phyloP scores from a whole-genome alignment of 2,329 filamentous ascomycete genomes.

The Dothideomycetidae sp. region DNA sequence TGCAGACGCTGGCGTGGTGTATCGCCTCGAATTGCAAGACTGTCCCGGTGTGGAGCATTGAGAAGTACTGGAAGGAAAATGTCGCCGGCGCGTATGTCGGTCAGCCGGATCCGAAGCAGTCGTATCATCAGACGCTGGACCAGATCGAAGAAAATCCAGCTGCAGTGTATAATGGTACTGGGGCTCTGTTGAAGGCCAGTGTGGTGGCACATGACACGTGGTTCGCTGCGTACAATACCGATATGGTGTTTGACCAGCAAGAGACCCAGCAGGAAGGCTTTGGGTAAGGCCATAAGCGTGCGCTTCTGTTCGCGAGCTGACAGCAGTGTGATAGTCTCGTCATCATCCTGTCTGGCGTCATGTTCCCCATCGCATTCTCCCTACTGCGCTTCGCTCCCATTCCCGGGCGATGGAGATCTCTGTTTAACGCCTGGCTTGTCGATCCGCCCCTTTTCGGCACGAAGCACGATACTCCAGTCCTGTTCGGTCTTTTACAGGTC shows the following conservation, averaged over 20 bases:
- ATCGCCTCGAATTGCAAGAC: constrained; percentile 16
- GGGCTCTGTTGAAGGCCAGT: constrained; percentile 18
- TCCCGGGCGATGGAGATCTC: constrained; percentile 6
- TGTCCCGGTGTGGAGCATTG: constrained; percentile 16
- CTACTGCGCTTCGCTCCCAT: constrained; percentile 13
- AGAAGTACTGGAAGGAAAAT: constrained; percentile 18
- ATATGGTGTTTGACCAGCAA: constrained; percentile 18
- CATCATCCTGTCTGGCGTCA: constrained; percentile 13
- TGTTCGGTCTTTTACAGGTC: constrained; percentile 10
- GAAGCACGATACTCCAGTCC: constrained; percentile 8
- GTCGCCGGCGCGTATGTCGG: constrained; percentile 13
- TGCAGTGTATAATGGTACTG: constrained; percentile 5
- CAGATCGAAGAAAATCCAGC: constrained; percentile 16
- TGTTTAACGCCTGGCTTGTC: constrained; percentile 13
- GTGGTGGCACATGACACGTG: constrained; percentile 20
- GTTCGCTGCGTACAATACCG: constrained; percentile 17
- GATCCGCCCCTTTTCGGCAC: constrained; percentile 12
- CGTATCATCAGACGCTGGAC: constrained; percentile 17
- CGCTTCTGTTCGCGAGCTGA: neutral
- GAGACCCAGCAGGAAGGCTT: constrained; percentile 21
- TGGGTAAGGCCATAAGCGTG: too few species aligned
- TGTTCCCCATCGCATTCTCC: constrained; percentile 13
- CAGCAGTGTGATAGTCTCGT: constrained; percentile 14
- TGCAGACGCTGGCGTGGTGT: constrained; percentile 21
- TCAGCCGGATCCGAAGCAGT: constrained; percentile 14